Evolutionary conservation across 164 flowering plant species (phyloP).

Genomic region (Vitis labrusca): DNA sequence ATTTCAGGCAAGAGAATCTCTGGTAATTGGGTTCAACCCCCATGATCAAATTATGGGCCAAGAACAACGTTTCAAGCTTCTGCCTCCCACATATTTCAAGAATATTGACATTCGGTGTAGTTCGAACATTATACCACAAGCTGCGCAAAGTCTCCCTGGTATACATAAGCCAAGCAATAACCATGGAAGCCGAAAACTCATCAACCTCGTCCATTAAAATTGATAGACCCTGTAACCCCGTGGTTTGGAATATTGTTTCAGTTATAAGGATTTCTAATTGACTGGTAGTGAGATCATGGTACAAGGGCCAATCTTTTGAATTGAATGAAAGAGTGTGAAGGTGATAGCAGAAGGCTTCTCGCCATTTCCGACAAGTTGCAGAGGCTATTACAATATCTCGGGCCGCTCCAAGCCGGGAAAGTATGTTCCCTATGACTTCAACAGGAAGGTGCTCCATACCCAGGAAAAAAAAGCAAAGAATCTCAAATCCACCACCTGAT

Average conservation of each 20-base stretch:
- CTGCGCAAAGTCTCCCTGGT: constrained; percentile 73
- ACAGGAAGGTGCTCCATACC: constrained; percentile 86
- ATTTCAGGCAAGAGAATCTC: constrained; percentile 69
- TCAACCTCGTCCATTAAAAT: constrained; percentile 74
- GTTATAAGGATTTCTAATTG: constrained; percentile 73
- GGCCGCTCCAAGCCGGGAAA: constrained; percentile 81
- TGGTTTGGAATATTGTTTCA: constrained; percentile 82
- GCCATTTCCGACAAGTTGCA: constrained; percentile 83
- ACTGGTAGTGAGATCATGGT: constrained; percentile 56
- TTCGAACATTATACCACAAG: constrained; percentile 67
- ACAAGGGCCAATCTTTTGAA: constrained; percentile 74
- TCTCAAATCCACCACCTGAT: not conserved
- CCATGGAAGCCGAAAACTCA: constrained; percentile 85
- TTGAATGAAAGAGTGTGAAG: constrained; percentile 74
- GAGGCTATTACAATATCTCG: constrained; percentile 88
- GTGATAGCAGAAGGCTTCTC: constrained; percentile 75
- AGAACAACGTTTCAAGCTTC: constrained; percentile 60
- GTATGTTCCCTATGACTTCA: constrained; percentile 87
- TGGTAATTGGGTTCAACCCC: constrained; percentile 90
- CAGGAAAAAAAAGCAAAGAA: not conserved
- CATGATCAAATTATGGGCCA: constrained; percentile 69
- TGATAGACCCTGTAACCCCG: constrained; percentile 55
- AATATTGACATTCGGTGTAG: constrained; percentile 68
- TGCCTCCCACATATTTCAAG: constrained; percentile 84
- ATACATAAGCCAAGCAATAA: constrained; percentile 95